Base-by-base conservation (phyloP, 805 yeast genomes). In the Scheffersomyces amazonensis region DNA sequence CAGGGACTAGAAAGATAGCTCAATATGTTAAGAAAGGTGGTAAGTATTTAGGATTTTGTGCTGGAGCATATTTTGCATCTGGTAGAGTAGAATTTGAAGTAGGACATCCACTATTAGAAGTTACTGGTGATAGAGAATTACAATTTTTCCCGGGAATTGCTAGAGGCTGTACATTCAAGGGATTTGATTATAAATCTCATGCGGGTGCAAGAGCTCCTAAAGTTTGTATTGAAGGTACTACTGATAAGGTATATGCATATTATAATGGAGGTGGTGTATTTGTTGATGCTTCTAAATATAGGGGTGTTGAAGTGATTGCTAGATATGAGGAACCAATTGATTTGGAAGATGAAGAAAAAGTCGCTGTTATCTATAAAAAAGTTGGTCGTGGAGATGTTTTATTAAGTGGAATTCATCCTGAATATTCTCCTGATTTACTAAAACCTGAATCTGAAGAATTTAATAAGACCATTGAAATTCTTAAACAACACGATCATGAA, bases 231-330 rank as follows among this genome's bases (percentile, higher is more conserved):
- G 66, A 70, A 40, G 51, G 62, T 1, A 48, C 53, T 24, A 52
- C 62, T 28, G 42, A 50, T 5, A 32, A 49, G 22, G 56, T 64
- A 2, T 46, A 55, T 43, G 55, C 63, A 34, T 91, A 88, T 57
- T 85, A 80, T 58, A 90, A 93, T 49, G 99, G 99, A 5, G 99
- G 99, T 21, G 83, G 87, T 2, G 73, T 84, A 10, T 91, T 93
- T 63, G 81, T 83, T 10, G 83, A 87, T 55, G 90, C 96, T 1
- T 75, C 77, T 2, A 66, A 69, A 34, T 76, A 66, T 49, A 60
- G 66, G 4, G 73, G 76, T 33, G 88, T 85, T 2, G 83, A 86
- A 45, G 76, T 91, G 0, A 59, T 93, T 32, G 96, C 96, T 0
- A 59, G 72, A 3, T 93, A 86, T 53, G 53, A 53, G 0, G 87